Evolutionary conservation across 2,329 filamentous ascomycete genomes (phyloP).

Genomic region (Colletotrichum zoysiae): DNA sequence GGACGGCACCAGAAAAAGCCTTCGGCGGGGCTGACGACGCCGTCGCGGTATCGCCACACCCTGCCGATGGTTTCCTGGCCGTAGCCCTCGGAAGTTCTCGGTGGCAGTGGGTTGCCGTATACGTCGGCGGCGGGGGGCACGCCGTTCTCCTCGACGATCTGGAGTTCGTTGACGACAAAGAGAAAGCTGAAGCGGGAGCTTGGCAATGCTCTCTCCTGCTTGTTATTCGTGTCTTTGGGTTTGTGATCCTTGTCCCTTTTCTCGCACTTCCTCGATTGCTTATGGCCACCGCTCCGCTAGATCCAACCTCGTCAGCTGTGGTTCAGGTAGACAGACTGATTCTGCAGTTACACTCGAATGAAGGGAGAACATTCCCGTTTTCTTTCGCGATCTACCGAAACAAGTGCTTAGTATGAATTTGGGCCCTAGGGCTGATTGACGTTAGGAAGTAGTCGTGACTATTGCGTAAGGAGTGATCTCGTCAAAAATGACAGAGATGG

Average conservation of each 20-base stretch:
- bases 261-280: slow-evolving; percentile 1
- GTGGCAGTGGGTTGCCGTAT: slow-evolving; percentile 52
- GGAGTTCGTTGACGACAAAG: slow-evolving; percentile 55
- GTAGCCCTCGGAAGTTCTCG: slow-evolving; percentile 45
- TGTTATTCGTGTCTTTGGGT: neutral
- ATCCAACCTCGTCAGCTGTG: neutral
- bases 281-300: slow-evolving; percentile 5
- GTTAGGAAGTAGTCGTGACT: neutral
- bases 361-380: slow-evolving; percentile 1
- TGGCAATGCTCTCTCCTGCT: neutral
- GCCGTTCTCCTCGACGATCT: slow-evolving; percentile 33
- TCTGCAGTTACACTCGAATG: neutral
- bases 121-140: slow-evolving; percentile 30
- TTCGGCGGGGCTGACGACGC: slow-evolving; percentile 44
- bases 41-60: slow-evolving; percentile 54
- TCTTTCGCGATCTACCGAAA: no score
- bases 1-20: slow-evolving; percentile 44
- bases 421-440: neutral
- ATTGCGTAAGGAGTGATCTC: slow-evolving; percentile 24
- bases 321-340: fast-evolving
- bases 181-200: slow-evolving; percentile 50
- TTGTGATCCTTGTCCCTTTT: slow-evolving; percentile 10
- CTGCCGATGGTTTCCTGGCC: slow-evolving; percentile 46
- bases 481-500: slow-evolving; percentile 17
- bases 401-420: neutral